phyloP scores from a whole-genome alignment of 129 eudicot genomes.

The Centrapalus pauciflorus region DNA sequence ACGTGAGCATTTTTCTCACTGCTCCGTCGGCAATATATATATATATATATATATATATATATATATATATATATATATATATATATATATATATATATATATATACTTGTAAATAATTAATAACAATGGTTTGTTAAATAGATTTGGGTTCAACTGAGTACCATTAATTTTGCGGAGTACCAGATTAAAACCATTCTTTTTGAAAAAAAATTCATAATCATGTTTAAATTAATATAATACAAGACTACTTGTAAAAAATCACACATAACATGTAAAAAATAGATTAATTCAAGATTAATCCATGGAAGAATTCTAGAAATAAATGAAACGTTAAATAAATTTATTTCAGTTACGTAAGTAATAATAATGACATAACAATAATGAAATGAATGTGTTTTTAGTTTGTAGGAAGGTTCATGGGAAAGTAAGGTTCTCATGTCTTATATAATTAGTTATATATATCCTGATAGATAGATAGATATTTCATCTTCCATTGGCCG shows the following conservation, averaged over 20 bases:
- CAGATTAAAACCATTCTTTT: too few species aligned
- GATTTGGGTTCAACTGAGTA: too few species aligned
- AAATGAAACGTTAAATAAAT: not conserved
- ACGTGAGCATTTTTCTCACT: too few species aligned
- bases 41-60: too few species aligned
- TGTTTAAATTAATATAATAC: not conserved
- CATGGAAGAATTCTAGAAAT: not conserved
- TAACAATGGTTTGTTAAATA: too few species aligned
- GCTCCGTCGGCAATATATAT: too few species aligned
- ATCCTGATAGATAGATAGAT: not conserved
- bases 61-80: too few species aligned
- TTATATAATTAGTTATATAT: constrained; percentile 27
- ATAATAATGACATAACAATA: too few species aligned
- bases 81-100: too few species aligned
- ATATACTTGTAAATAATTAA: too few species aligned
- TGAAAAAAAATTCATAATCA: not conserved
- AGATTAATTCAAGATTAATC: not conserved
- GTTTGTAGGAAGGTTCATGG: constrained; percentile 30
- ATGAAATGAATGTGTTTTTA: not conserved
- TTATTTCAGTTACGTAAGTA: not conserved
- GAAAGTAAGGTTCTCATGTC: constrained; percentile 21
- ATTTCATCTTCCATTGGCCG: not conserved
- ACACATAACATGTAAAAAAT: not conserved
- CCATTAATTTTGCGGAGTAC: too few species aligned
- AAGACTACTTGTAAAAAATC: not conserved